Conservation (phyloP, 495 filamentous ascomycete genomes). For the Neohortaea acidophila region DNA sequence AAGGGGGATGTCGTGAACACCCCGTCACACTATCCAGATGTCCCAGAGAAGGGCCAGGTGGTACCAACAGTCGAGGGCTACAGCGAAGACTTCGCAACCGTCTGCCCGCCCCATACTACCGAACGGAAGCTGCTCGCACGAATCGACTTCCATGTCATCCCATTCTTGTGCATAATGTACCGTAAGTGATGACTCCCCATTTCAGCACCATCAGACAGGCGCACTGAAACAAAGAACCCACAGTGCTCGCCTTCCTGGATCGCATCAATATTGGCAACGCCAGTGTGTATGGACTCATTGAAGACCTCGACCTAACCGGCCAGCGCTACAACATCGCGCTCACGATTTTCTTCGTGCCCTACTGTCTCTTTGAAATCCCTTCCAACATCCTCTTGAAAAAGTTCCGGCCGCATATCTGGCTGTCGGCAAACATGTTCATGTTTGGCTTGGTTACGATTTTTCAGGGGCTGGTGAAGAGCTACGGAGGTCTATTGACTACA, state of each 20-base stretch:
- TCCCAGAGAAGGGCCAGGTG: not conserved
- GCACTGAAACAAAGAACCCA: not conserved
- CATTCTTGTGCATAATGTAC: conserved; percentile 69
- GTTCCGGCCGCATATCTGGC: conserved; percentile 68
- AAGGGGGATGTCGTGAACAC: not conserved
- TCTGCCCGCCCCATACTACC: conserved; percentile 46
- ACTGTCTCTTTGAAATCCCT: conserved; percentile 75
- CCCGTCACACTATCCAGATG: not conserved
- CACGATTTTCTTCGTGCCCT: conserved; percentile 87
- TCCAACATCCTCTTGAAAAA: conserved; percentile 77
- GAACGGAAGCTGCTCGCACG: conserved; percentile 57
- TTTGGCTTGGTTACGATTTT: conserved; percentile 65
- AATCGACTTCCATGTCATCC: conserved; percentile 69
- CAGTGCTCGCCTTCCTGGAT: conserved; percentile 14
- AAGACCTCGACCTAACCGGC: conserved; percentile 46
- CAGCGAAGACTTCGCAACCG: conserved; percentile 18
- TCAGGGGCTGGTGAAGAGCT: conserved; percentile 69
- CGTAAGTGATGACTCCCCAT: conserved; percentile 39
- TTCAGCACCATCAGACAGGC: conserved; percentile 14
- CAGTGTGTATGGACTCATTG: conserved; percentile 42
- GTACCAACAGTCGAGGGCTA: conserved; percentile 7
- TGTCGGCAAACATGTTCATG: conserved; percentile 59
- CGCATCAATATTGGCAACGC: conserved; percentile 36
- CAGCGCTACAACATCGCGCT: conserved; percentile 62
- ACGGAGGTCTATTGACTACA: conserved; percentile 61